Evolutionary conservation across 192 early-diverging fungal genomes (phyloP).

Genomic region (Dimargaris cristalligena): DNA sequence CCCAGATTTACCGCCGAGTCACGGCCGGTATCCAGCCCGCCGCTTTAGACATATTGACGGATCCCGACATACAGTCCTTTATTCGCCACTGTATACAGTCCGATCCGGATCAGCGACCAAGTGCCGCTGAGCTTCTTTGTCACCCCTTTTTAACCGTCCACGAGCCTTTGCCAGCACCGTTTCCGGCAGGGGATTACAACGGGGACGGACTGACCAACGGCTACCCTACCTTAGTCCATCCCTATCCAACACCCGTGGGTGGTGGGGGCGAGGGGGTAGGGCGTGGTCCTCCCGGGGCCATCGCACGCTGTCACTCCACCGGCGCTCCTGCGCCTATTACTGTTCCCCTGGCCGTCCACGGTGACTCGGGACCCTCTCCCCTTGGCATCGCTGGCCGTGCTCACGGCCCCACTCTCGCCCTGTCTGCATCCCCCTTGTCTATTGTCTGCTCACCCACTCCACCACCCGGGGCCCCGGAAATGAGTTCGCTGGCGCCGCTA

Average conservation of each 20-base stretch:
- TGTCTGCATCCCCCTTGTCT: background rate
- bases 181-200: background rate
- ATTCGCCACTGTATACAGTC: slow-evolving; percentile 32
- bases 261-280: too few species aligned
- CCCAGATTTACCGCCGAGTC: slow-evolving; percentile 72
- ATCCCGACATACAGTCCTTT: slow-evolving; percentile 27
- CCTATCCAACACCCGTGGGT: too few species aligned
- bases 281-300: too few species aligned
- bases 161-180: background rate
- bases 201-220: background rate
- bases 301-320: too few species aligned
- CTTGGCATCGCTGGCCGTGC: too few species aligned
- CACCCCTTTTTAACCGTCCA: slow-evolving; percentile 25
- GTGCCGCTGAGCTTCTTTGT: slow-evolving; percentile 25
- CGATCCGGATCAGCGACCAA: slow-evolving; percentile 23
- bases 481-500: background rate
- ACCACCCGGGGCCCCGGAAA: background rate
- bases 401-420: background rate
- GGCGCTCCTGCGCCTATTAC: too few species aligned
- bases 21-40: slow-evolving; percentile 26
- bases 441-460: background rate
- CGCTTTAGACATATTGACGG: slow-evolving; percentile 4
- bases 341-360: too few species aligned
- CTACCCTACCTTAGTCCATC: too few species aligned
- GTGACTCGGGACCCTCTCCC: too few species aligned